phyloP scores from a whole-genome alignment of 345 rosid genomes.

The Acer saccharum region DNA sequence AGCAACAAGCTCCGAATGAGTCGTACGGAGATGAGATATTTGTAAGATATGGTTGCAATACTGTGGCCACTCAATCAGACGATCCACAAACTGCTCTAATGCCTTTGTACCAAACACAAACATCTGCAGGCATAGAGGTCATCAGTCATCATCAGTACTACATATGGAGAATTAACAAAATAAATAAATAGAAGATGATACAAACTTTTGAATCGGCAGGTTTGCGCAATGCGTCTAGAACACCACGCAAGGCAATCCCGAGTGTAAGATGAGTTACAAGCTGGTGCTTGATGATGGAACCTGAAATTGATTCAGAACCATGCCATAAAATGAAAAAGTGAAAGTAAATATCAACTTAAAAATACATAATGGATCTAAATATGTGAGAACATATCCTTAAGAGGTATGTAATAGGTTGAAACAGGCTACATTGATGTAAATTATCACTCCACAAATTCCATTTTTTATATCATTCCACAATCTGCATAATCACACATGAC shows the following conservation, averaged over 20 bases:
- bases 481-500: background rate
- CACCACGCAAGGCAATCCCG: slow-evolving; percentile 94
- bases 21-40: slow-evolving; percentile 87
- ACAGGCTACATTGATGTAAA: background rate
- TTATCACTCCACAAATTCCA: background rate
- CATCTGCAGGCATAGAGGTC: slow-evolving; percentile 58
- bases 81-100: slow-evolving; percentile 94
- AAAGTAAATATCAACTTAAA: background rate
- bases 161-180: slow-evolving; percentile 10
- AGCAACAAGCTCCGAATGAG: slow-evolving; percentile 83
- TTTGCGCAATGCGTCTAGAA: slow-evolving; percentile 90
- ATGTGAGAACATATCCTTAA: too few relatives aligned
- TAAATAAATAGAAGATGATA: slow-evolving; percentile 12
- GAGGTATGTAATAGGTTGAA: background rate
- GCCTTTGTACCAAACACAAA: slow-evolving; percentile 96
- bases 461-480: background rate
- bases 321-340: background rate
- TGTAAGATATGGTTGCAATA: slow-evolving; percentile 98
- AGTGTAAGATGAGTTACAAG: slow-evolving; percentile 89
- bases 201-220: slow-evolving; percentile 98
- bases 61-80: slow-evolving; percentile 96
- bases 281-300: slow-evolving; percentile 95
- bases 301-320: slow-evolving; percentile 44
- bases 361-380: background rate
- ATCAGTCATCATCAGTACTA: slow-evolving; percentile 12